These are phyloP conservation scores for Bombardia bombarda DNA, from an alignment of 495 filamentous ascomycete genomes.

Conservation along the genomic window DNA sequence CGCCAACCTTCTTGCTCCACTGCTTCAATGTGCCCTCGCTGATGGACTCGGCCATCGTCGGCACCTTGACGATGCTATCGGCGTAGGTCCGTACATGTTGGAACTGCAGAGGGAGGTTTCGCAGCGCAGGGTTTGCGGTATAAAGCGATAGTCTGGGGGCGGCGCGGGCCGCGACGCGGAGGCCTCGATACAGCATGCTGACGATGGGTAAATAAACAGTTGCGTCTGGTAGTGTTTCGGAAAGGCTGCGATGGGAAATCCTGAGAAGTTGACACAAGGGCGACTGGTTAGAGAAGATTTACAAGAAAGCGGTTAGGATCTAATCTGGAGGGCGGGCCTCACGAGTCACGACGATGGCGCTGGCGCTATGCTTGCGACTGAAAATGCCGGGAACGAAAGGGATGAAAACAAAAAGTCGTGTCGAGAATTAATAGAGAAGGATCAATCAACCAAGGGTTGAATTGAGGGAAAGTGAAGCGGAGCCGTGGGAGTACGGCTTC, in stretches of 20 bases:
- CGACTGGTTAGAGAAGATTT: too few species aligned
- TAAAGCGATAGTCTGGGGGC: conserved; percentile 24
- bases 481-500: background rate
- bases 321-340: background rate
- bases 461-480: background rate
- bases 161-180: conserved; percentile 40
- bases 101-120: conserved; percentile 38
- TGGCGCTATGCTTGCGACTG: too few species aligned
- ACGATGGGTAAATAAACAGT: background rate
- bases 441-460: background rate
- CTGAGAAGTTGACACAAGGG: too few species aligned
- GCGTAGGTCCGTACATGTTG: conserved; percentile 52
- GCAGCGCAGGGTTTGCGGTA: conserved; percentile 27
- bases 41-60: conserved; percentile 98
- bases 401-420: too few species aligned
- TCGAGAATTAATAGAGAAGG: background rate
- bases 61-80: conserved; percentile 84
- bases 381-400: too few species aligned
- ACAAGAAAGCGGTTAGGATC: background rate
- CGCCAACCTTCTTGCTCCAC: conserved; percentile 89
- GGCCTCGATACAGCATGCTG: conserved; percentile 42
- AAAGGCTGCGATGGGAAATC: too few species aligned
- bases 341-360: too few species aligned
- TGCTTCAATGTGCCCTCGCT: conserved; percentile 96
- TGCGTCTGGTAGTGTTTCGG: background rate